Base-by-base conservation (phyloP, 495 filamentous ascomycete species). In the Annulohypoxylon moriforme region DNA sequence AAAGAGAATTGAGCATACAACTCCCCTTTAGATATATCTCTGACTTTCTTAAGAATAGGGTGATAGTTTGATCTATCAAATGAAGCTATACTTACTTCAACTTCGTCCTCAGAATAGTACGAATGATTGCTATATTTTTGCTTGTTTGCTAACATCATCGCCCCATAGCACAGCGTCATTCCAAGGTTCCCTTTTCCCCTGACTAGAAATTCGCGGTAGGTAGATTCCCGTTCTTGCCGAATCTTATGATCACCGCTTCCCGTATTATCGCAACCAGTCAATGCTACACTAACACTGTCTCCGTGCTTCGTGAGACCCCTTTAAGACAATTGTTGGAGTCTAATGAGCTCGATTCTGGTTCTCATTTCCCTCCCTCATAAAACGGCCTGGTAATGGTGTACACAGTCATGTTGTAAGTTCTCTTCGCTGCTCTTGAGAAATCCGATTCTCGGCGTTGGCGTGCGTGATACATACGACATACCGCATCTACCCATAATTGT, bases 391-490 rank as follows among this genome's bases (percentile, higher is more conserved):
- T 13, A 18, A 13, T 42, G 14, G 16, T 25, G 24, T 7, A 55
- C 18, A n/a, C 33, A 0, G 49, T 29, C 24, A 58, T 57, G n/a
- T 52, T 14, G 46, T 60, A 75, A 20, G 69, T 68, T 29, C 57
- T 20, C 27, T 36, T 34, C 55, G 53, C 60, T 64, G 3, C 33
- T 18, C 22, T 38, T 74, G 44, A 3, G 29, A 6, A 11, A 36
- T 63, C 22, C 64, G 36, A 24, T 74, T 64, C 3, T 38, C 29
- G 31, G 40, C 31, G 53, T 70, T 53, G 6, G 33, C 16, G 22
- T 72, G 72, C 60, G 72, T 47, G 16, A 75, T 73, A 58, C 60
- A 63, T 5, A 75, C 9, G 8, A 49, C 64, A 60, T 68, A 65
- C 13, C n/a, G 16, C 5, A 9, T 20, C 2, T 9, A 69, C 61